Conservation (phyloP, 305 asterid genomes). For the Solanum hybrid region DNA sequence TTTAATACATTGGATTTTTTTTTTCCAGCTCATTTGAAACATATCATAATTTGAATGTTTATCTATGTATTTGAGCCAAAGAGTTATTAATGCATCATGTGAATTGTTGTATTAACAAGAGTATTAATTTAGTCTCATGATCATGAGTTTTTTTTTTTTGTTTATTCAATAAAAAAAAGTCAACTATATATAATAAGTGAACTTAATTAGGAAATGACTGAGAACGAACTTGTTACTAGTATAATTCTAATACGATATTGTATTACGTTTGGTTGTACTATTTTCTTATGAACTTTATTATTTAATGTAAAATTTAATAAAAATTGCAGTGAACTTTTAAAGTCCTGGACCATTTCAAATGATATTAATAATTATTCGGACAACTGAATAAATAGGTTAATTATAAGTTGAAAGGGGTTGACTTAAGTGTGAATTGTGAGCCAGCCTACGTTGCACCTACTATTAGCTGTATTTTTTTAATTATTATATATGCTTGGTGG, state of each 20-base stretch:
- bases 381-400: neutral
- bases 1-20: fast-evolving
- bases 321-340: neutral
- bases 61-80: neutral
- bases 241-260: neutral
- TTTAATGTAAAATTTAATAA: neutral
- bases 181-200: neutral
- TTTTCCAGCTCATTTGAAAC: neutral
- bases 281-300: neutral
- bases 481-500: neutral
- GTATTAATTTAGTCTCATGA: neutral
- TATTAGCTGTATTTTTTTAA: neutral
- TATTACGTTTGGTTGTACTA: neutral
- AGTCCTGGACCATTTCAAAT: neutral
- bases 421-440: neutral
- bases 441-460: neutral
- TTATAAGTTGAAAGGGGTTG: neutral
- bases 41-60: neutral
- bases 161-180: neutral
- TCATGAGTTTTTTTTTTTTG: neutral
- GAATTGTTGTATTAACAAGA: neutral
- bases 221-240: neutral
- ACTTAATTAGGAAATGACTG: neutral
- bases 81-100: neutral
- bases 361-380: neutral